These are phyloP conservation scores for Hanseniaspora valbyensis DNA, from an alignment of 805 yeast species.

Conservation along the genomic window DNA sequence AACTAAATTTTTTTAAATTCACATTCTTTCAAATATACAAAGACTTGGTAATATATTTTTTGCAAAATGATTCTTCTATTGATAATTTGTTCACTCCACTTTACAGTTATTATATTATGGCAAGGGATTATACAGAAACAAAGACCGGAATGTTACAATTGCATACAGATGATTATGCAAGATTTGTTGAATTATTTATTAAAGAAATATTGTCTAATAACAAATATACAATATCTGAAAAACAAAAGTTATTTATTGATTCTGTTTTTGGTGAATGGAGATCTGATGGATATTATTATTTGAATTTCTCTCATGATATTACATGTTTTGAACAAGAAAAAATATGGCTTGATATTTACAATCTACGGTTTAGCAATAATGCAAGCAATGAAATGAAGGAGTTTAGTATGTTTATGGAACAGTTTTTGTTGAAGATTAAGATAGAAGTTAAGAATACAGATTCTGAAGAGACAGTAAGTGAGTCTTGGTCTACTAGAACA, in stretches of 20 bases:
- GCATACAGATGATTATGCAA: no score
- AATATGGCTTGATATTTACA: neutral
- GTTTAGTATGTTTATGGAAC: neutral
- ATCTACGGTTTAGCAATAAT: neutral
- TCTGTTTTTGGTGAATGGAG: neutral
- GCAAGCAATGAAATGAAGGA: neutral
- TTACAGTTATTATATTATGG: no score
- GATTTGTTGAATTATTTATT: no score
- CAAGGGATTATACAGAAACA: no score
- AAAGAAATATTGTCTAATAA: no score
- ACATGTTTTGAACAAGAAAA: neutral
- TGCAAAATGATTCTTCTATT: no score
- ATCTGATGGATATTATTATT: neutral
- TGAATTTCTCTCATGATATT: neutral
- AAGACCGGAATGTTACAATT: no score
- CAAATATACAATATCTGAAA: no score
- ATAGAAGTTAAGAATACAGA: neutral
- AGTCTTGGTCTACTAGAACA: neutral
- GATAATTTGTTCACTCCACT: no score
- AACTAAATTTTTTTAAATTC: neutral
- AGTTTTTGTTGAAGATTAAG: neutral
- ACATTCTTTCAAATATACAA: neutral
- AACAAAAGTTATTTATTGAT: neutral
- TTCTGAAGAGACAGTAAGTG: neutral
- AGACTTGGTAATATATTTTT: no score